Percentiles rank a stretch among this genome's conserved stretches.
These are phyloP conservation scores for Tillandsia fasciculata DNA, from an alignment of 176 grass and related monocot species.

Conservation along the genomic window DNA sequence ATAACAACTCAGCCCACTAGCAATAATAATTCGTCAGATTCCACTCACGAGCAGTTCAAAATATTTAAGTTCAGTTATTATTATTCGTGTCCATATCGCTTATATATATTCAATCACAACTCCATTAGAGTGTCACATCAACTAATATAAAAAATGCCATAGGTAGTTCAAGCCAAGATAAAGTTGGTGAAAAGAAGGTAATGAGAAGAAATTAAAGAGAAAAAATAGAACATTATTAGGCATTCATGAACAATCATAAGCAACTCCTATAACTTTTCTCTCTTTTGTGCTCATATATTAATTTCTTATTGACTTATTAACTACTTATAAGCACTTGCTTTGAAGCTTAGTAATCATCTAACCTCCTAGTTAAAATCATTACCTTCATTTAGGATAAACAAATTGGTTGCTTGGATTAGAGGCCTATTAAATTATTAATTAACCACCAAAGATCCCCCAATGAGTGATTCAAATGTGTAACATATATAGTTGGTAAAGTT, in stretches of 20 bases:
- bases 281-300: neutral
- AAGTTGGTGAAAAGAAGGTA: too few species aligned
- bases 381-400: conserved; percentile 7
- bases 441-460: too few species aligned
- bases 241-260: conserved; percentile 2
- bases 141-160: neutral
- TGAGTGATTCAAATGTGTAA: too few species aligned
- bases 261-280: neutral
- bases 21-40: too few species aligned
- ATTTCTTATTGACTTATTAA: neutral
- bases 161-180: neutral
- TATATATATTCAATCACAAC: too few species aligned
- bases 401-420: conserved; percentile 1
- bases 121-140: too few species aligned
- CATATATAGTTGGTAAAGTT: too few species aligned
- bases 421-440: neutral
- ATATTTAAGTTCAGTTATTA: too few species aligned
- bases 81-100: too few species aligned
- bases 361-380: conserved; percentile 7
- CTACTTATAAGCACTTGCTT: too few species aligned
- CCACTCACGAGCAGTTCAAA: too few species aligned
- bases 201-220: neutral
- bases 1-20: too few species aligned
- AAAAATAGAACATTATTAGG: neutral
- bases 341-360: neutral